phyloP scores from a whole-genome alignment of 106 monocot genomes.

The Acanthochlamys bracteata region DNA sequence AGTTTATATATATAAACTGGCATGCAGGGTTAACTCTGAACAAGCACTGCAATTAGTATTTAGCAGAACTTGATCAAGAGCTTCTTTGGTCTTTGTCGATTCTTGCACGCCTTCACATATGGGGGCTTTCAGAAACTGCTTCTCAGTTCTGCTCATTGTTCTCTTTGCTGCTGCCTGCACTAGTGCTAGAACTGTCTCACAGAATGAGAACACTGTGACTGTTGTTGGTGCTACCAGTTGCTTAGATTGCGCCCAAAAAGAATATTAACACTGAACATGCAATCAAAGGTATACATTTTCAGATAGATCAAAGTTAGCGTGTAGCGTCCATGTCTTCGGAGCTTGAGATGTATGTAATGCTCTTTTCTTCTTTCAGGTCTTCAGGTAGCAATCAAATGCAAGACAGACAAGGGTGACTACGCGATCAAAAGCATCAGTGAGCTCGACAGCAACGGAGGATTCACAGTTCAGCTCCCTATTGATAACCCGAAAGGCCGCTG shows the following conservation, averaged over 20 bases:
- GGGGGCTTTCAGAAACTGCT: neutral
- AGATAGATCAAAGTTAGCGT: neutral
- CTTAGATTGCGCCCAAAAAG: conserved; percentile 20
- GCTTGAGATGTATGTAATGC: neutral
- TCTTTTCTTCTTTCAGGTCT: conserved; percentile 18
- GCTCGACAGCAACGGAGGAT: conserved; percentile 20
- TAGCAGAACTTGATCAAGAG: neutral
- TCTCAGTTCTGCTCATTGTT: neutral
- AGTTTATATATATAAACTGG: neutral
- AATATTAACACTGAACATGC: conserved; percentile 15
- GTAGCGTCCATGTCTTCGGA: neutral
- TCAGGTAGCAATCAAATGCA: conserved; percentile 31
- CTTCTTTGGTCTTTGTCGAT: too few relatives aligned
- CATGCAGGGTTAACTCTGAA: neutral
- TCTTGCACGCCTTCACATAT: neutral
- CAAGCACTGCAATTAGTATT: neutral
- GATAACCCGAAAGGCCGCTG: conserved; percentile 16
- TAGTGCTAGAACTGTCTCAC: neutral
- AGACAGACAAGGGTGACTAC: conserved; percentile 13
- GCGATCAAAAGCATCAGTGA: conserved; percentile 9
- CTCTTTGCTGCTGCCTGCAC: neutral
- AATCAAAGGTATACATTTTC: conserved; percentile 11
- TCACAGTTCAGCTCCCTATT: conserved; percentile 16
- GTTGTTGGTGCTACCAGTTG: conserved; percentile 20
- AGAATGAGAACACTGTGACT: neutral